Percentiles rank a stretch among this genome's conserved stretches.
These are phyloP conservation scores for Penicillium sp. DNA, from an alignment of 2,329 filamentous ascomycete species.

Conservation along the genomic window DNA sequence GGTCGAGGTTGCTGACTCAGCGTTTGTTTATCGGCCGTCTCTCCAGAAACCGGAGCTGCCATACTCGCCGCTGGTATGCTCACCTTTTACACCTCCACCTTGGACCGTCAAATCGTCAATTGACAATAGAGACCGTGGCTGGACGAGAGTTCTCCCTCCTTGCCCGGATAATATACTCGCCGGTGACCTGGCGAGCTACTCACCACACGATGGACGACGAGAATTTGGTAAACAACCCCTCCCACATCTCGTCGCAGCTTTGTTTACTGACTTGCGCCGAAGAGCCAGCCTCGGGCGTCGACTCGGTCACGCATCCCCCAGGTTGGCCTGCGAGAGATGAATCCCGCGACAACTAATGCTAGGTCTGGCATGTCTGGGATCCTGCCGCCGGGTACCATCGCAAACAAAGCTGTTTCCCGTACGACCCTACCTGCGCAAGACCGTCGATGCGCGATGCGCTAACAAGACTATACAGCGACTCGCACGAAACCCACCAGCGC, in stretches of 20 bases:
- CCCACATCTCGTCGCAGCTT: slow-evolving; percentile 9
- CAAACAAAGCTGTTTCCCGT: slow-evolving; percentile 50
- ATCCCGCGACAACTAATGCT: slow-evolving; percentile 57
- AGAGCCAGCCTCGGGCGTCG: slow-evolving; percentile 31
- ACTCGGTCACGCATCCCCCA: slow-evolving; percentile 37
- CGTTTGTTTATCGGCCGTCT: slow-evolving; percentile 40
- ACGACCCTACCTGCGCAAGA: slow-evolving; percentile 15
- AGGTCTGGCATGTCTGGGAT: slow-evolving; percentile 48
- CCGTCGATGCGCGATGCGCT: slow-evolving; percentile 17
- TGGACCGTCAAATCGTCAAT: slow-evolving; percentile 10
- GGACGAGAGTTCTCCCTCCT: slow-evolving; percentile 28
- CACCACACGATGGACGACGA: slow-evolving; percentile 37
- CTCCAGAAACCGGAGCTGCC: slow-evolving; percentile 33
- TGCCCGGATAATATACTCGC: slow-evolving; percentile 26
- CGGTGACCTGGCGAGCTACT: slow-evolving; percentile 27
- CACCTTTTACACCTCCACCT: slow-evolving; percentile 9
- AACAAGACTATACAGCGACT: slow-evolving; percentile 48
- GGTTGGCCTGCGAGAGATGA: slow-evolving; percentile 52
- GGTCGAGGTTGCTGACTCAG: slow-evolving; percentile 31
- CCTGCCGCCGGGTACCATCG: slow-evolving; percentile 45
- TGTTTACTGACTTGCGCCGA: slow-evolving; percentile 12
- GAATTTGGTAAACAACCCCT: slow-evolving; percentile 30
- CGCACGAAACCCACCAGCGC: slow-evolving; percentile 53
- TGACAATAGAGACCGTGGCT: slow-evolving; percentile 23
- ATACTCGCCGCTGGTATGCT: slow-evolving; percentile 18